Conservation (phyloP, 1,284 basidiomycete species). For the Ceratobasidium sp. region DNA sequence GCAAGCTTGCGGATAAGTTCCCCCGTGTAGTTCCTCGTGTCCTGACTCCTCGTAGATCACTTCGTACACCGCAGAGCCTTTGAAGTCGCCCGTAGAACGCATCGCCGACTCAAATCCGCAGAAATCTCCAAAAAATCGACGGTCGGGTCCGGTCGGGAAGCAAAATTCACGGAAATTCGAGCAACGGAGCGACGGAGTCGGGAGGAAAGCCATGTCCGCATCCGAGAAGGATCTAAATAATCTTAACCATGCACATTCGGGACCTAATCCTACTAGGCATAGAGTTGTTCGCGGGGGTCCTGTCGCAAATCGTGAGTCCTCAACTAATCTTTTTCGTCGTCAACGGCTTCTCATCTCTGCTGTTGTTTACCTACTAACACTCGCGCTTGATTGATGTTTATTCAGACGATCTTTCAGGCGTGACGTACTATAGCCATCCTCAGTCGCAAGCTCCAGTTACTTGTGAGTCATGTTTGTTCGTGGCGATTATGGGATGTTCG, state of each 20-base stretch:
- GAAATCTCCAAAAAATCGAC: too few relatives aligned
- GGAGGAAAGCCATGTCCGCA: constrained; percentile 42
- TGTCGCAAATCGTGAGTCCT: constrained; percentile 28
- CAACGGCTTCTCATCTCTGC: neutral
- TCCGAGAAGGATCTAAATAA: constrained; percentile 43
- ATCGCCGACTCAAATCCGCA: neutral
- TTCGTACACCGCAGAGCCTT: too few relatives aligned
- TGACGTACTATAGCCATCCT: constrained; percentile 28
- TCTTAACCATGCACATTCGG: constrained; percentile 28
- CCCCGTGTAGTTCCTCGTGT: neutral
- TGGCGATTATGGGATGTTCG: neutral
- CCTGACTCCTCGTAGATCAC: too few relatives aligned
- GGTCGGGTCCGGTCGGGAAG: constrained; percentile 27
- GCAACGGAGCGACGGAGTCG: constrained; percentile 42
- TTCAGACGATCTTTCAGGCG: constrained; percentile 21
- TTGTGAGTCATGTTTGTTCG: constrained; percentile 1
- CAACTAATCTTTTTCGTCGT: neutral
- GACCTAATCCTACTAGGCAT: constrained; percentile 32
- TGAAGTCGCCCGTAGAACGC: too few relatives aligned
- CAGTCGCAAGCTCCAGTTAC: constrained; percentile 22
- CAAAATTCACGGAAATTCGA: constrained; percentile 39
- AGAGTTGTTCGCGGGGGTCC: neutral
- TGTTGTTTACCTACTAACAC: too few relatives aligned
- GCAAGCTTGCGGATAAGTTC: constrained; percentile 20
- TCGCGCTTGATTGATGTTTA: neutral